phyloP scores from a whole-genome alignment of 2,329 filamentous ascomycete species.

The Aspergillus pseudoglaucus region DNA sequence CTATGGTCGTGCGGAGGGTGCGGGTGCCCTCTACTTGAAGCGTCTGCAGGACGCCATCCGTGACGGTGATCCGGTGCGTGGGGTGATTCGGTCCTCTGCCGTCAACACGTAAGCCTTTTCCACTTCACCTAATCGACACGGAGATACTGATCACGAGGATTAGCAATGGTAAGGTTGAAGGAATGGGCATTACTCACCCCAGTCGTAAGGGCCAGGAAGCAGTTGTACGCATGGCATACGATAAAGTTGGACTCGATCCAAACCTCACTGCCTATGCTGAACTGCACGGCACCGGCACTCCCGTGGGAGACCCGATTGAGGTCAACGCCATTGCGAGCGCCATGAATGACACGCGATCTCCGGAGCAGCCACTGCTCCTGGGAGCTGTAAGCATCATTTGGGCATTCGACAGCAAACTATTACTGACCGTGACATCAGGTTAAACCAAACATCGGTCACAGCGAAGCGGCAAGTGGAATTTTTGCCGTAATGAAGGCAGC shows the following conservation, averaged over 20 bases:
- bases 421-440: slow-evolving; percentile 6
- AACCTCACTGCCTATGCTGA: slow-evolving; percentile 6
- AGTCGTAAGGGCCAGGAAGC: slow-evolving; percentile 9
- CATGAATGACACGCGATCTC: slow-evolving; percentile 17
- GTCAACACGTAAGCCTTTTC: slow-evolving; percentile 16
- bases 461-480: slow-evolving; percentile 15
- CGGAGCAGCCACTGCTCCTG: slow-evolving; percentile 4
- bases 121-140: too few species aligned
- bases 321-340: slow-evolving; percentile 1
- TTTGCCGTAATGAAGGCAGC: slow-evolving; percentile 14
- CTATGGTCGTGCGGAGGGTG: slow-evolving; percentile 27
- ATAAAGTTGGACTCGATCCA: neutral
- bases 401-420: neutral
- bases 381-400: slow-evolving; percentile 4
- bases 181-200: slow-evolving; percentile 8
- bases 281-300: slow-evolving; percentile 11
- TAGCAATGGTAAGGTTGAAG: slow-evolving; percentile 18
- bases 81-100: slow-evolving; percentile 5
- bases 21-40: slow-evolving; percentile 28
- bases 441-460: slow-evolving; percentile 20
- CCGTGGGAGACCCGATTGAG: slow-evolving; percentile 7
- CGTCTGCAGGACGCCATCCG: slow-evolving; percentile 39
- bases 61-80: slow-evolving; percentile 39
- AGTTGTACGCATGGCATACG: slow-evolving; percentile 9
- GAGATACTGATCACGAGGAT: neutral